Base-by-base conservation (phyloP, 129 eudicot species). In the Mikania micrantha region DNA sequence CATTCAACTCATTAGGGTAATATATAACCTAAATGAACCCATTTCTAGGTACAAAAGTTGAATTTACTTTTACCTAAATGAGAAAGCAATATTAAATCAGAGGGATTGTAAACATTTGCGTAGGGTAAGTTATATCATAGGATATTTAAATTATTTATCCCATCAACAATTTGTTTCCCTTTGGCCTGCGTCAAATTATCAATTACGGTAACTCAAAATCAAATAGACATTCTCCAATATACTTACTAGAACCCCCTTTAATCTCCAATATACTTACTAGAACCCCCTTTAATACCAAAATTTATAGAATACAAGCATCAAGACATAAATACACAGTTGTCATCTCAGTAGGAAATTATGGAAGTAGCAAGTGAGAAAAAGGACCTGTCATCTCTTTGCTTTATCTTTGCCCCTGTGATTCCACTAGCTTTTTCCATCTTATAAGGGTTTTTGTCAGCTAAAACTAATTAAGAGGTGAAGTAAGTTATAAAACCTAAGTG, bases 331-430 rank as follows among this genome's bases (percentile, higher is more conserved):
- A 48, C 35, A 35, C 63, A 68, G 28, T 16, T 22, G 34, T 68
- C 5, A 13, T 56, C 1, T 27, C 13, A 59, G 35, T 13, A 5
- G 5, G 50, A 75, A 38, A 29, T 36, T 16, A 40, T 36, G 31
- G 68, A 60, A 67, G 52, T 66, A 13, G 53, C 60, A 47, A 28
- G 28, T 24, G 38, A 6, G 59, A 63, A 31, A 54, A 73, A 24
- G 66, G 58, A 90, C 96, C 95, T 84, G 88, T 5, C 52, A 60
- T 80, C 86, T 68, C 76, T 75, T 63, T 72, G 79, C 86, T 90
- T 90, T 82, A 95, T 82, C 67, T 90, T 90, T 20, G 74, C 80
- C 73, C 82, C 79, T 53, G 78, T 36, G 60, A 7, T 66, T 79
- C 69, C 77, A 63, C 40, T 59, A 58, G 44, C 36, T 35, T 78